Evolutionary conservation across 1,139 yeast genomes (phyloP), one percentile per base, ranked within the genome.

Genomic region (Debaryomyces robertsiae): DNA sequence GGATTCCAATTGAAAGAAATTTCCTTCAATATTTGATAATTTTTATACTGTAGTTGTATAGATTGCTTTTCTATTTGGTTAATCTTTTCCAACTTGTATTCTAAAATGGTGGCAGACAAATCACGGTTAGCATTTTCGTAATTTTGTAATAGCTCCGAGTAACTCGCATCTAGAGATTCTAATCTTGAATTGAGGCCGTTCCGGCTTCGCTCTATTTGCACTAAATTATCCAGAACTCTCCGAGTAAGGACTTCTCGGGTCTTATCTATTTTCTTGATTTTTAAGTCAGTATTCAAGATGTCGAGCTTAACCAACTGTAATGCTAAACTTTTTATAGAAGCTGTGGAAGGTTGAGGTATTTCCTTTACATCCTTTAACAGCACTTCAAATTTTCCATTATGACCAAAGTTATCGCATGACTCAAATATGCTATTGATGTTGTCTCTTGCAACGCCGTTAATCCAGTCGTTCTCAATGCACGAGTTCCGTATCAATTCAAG

Each of bases 241-340:
- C 44, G 43, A 36, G 42, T 36, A 36, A 54, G 28, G 29, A 56
- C 39, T 1, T 44, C 46, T 14, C 45, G 47, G 24, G 63, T 51
- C 25, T 49, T 50, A 9, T 59, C 48, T 2, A 63, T 57, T n/a
- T 31, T 35, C 15, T 52, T 63, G 19, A 49, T 47, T 46, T 52
- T 61, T 34, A 54, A 53, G 28, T 49, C 56, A 23, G 50, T 46
- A 53, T 55, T 67, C 38, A 55, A 40, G 1, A 65, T 49, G 32
- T 69, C 69, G 16, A 77, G 62, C 48, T 67, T 73, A 35, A 71
- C 53, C 32, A 77, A 54, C 55, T 75, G 78, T 10, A 71, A 57
- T 0, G 78, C 66, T 24, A 78, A 53, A 15, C 63, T 54, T 14
- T 69, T 68, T 1, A 74, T 60, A 0, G 78, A 56, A 11, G 41